These are phyloP conservation scores for Sarocladium brachiariae DNA, from an alignment of 2,329 filamentous ascomycete genomes.

Conservation along the genomic window DNA sequence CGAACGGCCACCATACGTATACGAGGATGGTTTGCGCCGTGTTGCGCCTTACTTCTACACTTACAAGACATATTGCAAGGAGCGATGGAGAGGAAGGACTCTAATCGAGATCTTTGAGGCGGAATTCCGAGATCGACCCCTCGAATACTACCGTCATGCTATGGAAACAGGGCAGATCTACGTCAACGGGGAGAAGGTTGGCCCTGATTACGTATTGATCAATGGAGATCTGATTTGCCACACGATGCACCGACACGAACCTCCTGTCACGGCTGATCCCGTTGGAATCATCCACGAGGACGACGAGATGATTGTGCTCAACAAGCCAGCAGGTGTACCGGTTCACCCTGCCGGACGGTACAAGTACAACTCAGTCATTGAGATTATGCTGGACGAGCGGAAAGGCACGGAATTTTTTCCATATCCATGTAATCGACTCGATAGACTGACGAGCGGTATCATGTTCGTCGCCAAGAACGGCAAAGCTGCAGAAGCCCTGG, in stretches of 20 bases:
- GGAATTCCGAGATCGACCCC: conserved; percentile 84
- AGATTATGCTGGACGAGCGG: conserved; percentile 81
- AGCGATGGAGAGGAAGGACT: conserved; percentile 78
- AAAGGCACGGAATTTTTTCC: conserved; percentile 44
- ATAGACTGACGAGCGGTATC: conserved; percentile 87
- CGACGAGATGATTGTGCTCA: conserved; percentile 88
- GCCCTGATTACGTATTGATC: conserved; percentile 63
- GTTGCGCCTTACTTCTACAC: conserved; percentile 86
- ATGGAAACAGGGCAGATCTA: conserved; percentile 74
- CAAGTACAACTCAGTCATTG: conserved; percentile 88
- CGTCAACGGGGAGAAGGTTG: conserved; percentile 68
- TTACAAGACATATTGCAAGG: conserved; percentile 91
- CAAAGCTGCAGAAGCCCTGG: conserved; percentile 70
- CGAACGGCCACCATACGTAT: conserved; percentile 65
- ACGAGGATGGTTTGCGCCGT: conserved; percentile 76
- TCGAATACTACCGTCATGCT: conserved; percentile 80
- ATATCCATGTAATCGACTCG: conserved; percentile 82
- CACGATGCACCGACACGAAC: conserved; percentile 91
- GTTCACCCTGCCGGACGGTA: conserved; percentile 95
- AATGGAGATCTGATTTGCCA: conserved; percentile 92
- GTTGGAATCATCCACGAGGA: conserved; percentile 86
- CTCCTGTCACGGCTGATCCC: conserved; percentile 75
- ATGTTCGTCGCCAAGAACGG: conserved; percentile 95
- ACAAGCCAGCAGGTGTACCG: conserved; percentile 91
- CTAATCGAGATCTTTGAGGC: conserved; percentile 82